Base-by-base conservation (phyloP, 768 basidiomycete genomes). In the Russula vinacea region DNA sequence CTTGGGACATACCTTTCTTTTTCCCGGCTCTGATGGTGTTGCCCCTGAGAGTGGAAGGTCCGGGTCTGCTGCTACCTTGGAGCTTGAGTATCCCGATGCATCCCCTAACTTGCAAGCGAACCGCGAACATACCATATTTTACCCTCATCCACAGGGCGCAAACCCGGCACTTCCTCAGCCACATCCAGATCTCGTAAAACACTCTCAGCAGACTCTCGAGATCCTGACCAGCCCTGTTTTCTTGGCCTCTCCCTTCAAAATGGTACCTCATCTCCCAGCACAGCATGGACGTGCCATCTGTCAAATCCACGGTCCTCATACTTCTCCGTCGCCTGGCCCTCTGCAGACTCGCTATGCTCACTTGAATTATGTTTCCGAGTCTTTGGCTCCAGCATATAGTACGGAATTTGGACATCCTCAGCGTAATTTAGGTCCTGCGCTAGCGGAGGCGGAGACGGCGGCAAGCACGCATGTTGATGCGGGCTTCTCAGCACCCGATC, bases 51-150 rank as follows among this genome's bases (percentile, higher is more conserved):
- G 29, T 32, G 37, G 35, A 45, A 56, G 47, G 10, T 19, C 58
- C 54, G 19, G 29, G 29, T 29, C 51, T 52, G 26, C 51, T 52
- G 29, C 47, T 44, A 1, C 44, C 37, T 54, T 37, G 58, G 58
- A 54, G 55, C 52, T 44, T 8, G 42, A 22, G 32, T 19, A 35
- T 10, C 17, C 42, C 10, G 29, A 17, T 32, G n/a, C 11, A 7
- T 6, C 52, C 16, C 8, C 51, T 32, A 45, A 49, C 29, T 42
- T 60, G 32, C 53, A 37, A 35, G 42, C 14, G 32, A 50, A 56
- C 29, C 54, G 24, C 22, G 53, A 56, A n/a, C 49, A 51, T 33
- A 4, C 26, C 10, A 24, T 33, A 45, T 52, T 39, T 45, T 42
- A 35, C 49, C 44, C 55, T 45, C 60, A 35, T 19, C 11, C 40